Percentiles rank a stretch among this genome's conserved stretches.
phyloP scores from a whole-genome alignment of 202 grass and related monocot genomes.

The Elaeis oleifera region DNA sequence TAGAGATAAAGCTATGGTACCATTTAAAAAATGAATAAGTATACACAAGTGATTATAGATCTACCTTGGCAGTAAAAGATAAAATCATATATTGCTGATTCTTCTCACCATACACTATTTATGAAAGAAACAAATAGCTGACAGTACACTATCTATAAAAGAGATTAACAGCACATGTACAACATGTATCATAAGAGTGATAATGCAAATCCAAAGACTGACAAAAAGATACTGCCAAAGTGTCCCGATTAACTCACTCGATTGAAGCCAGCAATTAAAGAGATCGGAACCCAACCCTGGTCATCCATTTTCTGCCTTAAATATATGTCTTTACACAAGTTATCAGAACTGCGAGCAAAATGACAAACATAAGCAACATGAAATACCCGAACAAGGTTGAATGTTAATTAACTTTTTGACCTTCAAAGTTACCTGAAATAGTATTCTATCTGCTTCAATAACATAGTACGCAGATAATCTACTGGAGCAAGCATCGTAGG shows the following conservation, averaged over 20 bases:
- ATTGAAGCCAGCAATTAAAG: slow-evolving; percentile 49
- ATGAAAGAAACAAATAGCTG: too few species aligned
- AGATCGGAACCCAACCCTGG: slow-evolving; percentile 71
- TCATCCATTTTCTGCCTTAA: slow-evolving; percentile 54
- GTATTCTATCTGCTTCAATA: slow-evolving; percentile 55
- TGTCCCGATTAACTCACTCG: slow-evolving; percentile 31
- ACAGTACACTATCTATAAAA: too few species aligned
- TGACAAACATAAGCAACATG: slow-evolving; percentile 3
- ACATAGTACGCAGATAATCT: slow-evolving; percentile 32
- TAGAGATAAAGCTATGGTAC: too few species aligned
- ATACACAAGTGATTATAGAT: too few species aligned
- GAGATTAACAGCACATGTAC: too few species aligned
- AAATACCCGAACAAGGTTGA: slow-evolving; percentile 13
- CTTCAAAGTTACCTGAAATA: slow-evolving; percentile 60
- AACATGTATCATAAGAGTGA: too few species aligned
- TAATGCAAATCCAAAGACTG: too few species aligned
- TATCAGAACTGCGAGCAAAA: slow-evolving; percentile 41
- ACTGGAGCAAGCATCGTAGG: slow-evolving; percentile 17
- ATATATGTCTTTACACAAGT: slow-evolving; percentile 55
- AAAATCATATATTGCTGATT: too few species aligned
- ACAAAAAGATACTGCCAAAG: background rate
- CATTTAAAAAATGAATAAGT: too few species aligned
- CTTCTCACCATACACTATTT: too few species aligned
- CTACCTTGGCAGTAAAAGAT: too few species aligned
- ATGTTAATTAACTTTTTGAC: too few species aligned